Evolutionary conservation across 345 rosid genomes (phyloP).

Genomic region (Corchorus capsularis): DNA sequence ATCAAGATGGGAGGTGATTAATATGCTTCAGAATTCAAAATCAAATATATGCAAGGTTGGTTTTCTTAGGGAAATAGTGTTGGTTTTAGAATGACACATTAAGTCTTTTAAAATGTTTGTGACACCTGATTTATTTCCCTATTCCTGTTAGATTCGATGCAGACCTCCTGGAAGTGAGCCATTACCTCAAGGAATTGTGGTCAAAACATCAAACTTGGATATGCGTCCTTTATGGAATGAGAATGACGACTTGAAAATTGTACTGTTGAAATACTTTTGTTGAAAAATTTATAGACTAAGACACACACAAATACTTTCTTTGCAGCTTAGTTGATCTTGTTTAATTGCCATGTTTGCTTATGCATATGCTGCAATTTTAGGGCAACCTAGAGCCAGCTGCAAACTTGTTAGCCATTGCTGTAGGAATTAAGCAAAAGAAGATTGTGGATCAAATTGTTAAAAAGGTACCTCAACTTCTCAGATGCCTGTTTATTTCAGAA

Average conservation of each 20-base stretch:
- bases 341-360: neutral
- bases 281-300: neutral
- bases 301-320: neutral
- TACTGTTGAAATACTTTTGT: slow-evolving; percentile 10
- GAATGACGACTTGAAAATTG: slow-evolving; percentile 32
- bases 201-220: slow-evolving; percentile 57
- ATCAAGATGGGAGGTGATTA: slow-evolving; percentile 45
- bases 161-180: slow-evolving; percentile 58
- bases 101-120: slow-evolving; percentile 7
- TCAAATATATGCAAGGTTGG: slow-evolving; percentile 65
- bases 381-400: slow-evolving; percentile 31
- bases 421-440: slow-evolving; percentile 73
- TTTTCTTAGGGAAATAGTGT: neutral
- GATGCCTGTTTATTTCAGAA: slow-evolving; percentile 5
- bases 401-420: slow-evolving; percentile 71
- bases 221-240: slow-evolving; percentile 60
- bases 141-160: slow-evolving; percentile 42
- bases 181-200: slow-evolving; percentile 69
- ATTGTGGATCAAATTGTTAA: slow-evolving; percentile 64
- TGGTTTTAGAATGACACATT: neutral
- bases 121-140: slow-evolving; percentile 1
- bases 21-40: slow-evolving; percentile 33
- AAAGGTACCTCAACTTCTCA: slow-evolving; percentile 45
- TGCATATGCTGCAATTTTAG: slow-evolving; percentile 32
- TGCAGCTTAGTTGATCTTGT: neutral